These are phyloP conservation scores for Zarea fungicola DNA, from an alignment of 2,329 filamentous ascomycete species.

Conservation along the genomic window DNA sequence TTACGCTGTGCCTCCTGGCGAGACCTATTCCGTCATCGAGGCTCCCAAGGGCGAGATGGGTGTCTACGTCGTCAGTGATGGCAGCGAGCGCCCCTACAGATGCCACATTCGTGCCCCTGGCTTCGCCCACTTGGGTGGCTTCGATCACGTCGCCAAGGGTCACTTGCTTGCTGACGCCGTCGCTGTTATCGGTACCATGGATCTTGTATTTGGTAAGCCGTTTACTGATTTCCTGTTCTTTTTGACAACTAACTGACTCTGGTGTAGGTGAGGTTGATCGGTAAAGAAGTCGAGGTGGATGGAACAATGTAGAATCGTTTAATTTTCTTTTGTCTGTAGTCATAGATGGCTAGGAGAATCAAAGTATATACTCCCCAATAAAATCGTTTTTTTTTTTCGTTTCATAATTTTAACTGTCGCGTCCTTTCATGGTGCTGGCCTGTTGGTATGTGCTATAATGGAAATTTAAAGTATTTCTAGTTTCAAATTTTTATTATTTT, in stretches of 20 bases:
- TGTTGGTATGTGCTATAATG: too few species aligned
- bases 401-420: neutral
- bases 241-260: conserved; percentile 31
- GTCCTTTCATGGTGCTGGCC: too few species aligned
- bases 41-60: conserved; percentile 99
- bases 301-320: conserved; percentile 26
- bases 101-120: conserved; percentile 97
- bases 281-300: conserved; percentile 31
- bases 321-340: conserved; percentile 35
- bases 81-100: conserved; percentile 91
- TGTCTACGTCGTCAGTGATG: conserved; percentile 93
- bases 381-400: conserved; percentile 21
- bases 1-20: conserved; percentile 91
- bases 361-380: conserved; percentile 32
- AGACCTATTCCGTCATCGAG: conserved; percentile 97
- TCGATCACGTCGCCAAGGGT: conserved; percentile 88
- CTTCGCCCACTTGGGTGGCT: conserved; percentile 89
- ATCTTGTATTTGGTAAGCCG: conserved; percentile 76
- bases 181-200: conserved; percentile 88
- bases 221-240: too few species aligned
- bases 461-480: too few species aligned
- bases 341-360: conserved; percentile 33
- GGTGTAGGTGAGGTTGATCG: conserved; percentile 58
- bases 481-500: neutral
- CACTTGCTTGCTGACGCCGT: conserved; percentile 95